Evolutionary conservation across 768 basidiomycete genomes (phyloP).

Genomic region (Rhodosporidiobolus odoratus): DNA sequence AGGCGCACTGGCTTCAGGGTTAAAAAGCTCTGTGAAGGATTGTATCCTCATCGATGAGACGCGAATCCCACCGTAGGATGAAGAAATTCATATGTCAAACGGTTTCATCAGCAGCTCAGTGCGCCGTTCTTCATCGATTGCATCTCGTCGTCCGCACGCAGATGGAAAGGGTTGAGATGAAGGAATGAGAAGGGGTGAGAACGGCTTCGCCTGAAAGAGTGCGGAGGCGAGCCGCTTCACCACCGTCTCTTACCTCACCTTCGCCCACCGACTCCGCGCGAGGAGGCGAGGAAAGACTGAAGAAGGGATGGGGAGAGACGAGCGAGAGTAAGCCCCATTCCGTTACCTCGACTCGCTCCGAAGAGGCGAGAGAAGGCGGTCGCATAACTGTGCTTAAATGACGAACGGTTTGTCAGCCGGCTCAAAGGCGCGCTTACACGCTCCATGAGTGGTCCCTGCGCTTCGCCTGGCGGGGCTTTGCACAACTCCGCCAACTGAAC

Average conservation of each 20-base stretch:
- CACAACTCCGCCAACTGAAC: background rate
- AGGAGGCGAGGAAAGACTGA: background rate
- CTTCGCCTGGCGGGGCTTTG: background rate
- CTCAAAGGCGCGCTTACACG: slow-evolving; percentile 8
- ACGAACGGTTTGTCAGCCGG: slow-evolving; percentile 32
- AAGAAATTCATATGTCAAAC: slow-evolving; percentile 33
- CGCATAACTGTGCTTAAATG: slow-evolving; percentile 34
- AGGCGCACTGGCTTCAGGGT: no score
- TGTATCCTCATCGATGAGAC: background rate
- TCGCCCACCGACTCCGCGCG: background rate
- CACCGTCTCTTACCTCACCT: background rate
- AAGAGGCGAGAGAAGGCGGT: slow-evolving; percentile 7
- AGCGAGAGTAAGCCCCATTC: slow-evolving; percentile 39
- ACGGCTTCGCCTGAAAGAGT: slow-evolving; percentile 1
- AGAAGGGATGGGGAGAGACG: background rate
- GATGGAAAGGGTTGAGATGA: background rate
- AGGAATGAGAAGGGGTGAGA: no score
- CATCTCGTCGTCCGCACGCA: background rate
- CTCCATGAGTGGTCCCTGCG: background rate
- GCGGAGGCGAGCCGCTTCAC: slow-evolving; percentile 5
- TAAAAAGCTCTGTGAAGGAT: slow-evolving; percentile 25
- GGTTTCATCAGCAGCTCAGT: slow-evolving; percentile 12
- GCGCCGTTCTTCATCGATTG: background rate
- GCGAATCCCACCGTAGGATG: slow-evolving; percentile 5
- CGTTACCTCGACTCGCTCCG: slow-evolving; percentile 17